Conservation (phyloP, 768 basidiomycete genomes). For the Pleurotus salmoneostramineus region DNA sequence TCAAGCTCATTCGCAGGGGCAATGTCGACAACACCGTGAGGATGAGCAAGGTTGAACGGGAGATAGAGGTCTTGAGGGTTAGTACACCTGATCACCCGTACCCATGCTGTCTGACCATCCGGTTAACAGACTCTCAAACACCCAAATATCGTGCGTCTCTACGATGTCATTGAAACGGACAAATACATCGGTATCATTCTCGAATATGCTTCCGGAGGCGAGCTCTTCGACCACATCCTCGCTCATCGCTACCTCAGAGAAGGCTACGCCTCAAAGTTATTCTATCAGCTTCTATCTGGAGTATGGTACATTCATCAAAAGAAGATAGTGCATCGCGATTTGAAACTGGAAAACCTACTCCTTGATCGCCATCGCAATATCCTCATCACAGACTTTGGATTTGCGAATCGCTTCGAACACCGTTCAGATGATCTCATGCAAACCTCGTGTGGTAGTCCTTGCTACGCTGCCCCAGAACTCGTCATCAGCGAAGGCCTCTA, state of each 20-base stretch:
- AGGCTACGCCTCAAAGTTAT: constrained; percentile 90
- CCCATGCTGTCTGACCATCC: constrained; percentile 13
- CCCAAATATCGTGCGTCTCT: constrained; percentile 95
- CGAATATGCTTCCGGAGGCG: constrained; percentile 97
- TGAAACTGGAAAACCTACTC: constrained; percentile 97
- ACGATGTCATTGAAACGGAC: constrained; percentile 99
- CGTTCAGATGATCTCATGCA: constrained; percentile 95
- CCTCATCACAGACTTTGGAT: constrained; percentile 99
- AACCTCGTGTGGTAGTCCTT: constrained; percentile 94
- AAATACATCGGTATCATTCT: constrained; percentile 99
- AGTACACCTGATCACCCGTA: constrained; percentile 21
- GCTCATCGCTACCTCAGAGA: constrained; percentile 96
- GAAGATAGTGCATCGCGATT: constrained; percentile 98
- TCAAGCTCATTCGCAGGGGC: constrained; percentile 92
- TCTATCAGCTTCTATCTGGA: constrained; percentile 96
- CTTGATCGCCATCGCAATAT: constrained; percentile 97
- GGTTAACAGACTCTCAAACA: constrained; percentile 78
- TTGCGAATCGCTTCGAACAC: constrained; percentile 96
- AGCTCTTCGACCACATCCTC: constrained; percentile 98
- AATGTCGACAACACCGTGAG: constrained; percentile 84
- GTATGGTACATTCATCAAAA: constrained; percentile 99
- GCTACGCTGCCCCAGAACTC: constrained; percentile 97
- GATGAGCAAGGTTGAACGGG: constrained; percentile 94
- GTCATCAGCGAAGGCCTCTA: constrained; percentile 97
- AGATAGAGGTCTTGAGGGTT: constrained; percentile 96